Evolutionary conservation across 352 stramenopile species (phyloP).

Genomic region (Plasmopara halstedii): DNA sequence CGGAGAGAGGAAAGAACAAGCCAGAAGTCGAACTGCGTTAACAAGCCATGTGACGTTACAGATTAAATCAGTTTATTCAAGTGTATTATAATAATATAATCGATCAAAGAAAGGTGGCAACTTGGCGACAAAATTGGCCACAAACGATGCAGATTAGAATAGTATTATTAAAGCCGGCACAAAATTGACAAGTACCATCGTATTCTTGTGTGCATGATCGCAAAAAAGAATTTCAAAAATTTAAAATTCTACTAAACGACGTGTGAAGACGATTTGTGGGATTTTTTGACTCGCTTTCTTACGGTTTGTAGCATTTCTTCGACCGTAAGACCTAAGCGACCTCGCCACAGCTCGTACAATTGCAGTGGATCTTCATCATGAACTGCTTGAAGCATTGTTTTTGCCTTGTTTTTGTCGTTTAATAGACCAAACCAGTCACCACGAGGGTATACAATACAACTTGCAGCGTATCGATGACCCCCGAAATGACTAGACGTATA

Average conservation of each 20-base stretch:
- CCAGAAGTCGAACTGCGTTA: too few species aligned
- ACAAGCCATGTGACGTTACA: not conserved
- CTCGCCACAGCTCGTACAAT: constrained; percentile 50
- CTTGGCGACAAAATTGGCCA: too few species aligned
- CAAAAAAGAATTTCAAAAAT: too few species aligned
- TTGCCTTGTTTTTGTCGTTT: constrained; percentile 44
- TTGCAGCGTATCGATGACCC: constrained; percentile 63
- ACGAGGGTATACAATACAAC: constrained; percentile 65
- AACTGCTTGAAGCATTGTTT: constrained; percentile 33
- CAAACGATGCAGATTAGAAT: too few species aligned
- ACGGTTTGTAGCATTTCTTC: constrained; percentile 43
- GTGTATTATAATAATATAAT: too few species aligned
- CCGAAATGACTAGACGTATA: constrained; percentile 66
- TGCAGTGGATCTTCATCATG: constrained; percentile 34
- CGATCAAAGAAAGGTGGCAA: too few species aligned
- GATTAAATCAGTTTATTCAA: too few species aligned
- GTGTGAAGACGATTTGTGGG: not conserved
- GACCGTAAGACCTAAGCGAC: constrained; percentile 45
- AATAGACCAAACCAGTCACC: constrained; percentile 73
- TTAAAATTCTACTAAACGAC: too few species aligned
- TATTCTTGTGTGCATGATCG: too few species aligned
- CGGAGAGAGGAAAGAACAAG: constrained; percentile 13
- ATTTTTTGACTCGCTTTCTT: too few species aligned
- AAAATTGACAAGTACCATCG: too few species aligned
- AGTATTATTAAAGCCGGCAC: too few species aligned